These are phyloP conservation scores for Pseudonectria foliicola DNA, from an alignment of 2,329 filamentous ascomycete genomes.

Conservation along the genomic window DNA sequence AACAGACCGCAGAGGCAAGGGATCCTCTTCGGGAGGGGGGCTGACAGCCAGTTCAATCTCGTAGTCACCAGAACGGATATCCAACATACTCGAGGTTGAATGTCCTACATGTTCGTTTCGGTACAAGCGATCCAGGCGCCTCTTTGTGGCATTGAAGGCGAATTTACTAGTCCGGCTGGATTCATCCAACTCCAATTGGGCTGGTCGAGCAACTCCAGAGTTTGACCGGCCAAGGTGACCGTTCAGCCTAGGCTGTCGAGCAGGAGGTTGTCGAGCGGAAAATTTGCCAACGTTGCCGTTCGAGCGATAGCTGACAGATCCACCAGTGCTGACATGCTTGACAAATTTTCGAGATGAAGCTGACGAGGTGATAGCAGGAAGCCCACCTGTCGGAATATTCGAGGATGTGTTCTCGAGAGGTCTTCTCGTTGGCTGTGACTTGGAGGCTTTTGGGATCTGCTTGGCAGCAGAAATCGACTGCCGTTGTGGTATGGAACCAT, in stretches of 20 bases:
- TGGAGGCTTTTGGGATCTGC: slow-evolving; percentile 7
- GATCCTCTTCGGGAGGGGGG: slow-evolving; percentile 18
- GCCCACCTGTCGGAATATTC: slow-evolving; percentile 11
- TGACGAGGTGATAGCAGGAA: neutral
- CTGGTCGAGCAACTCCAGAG: slow-evolving; percentile 34
- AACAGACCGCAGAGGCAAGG: slow-evolving; percentile 13
- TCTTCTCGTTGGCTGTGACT: slow-evolving; percentile 5
- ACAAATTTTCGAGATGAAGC: slow-evolving; percentile 20
- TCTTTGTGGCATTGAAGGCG: slow-evolving; percentile 46
- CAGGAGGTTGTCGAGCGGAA: slow-evolving; percentile 1
- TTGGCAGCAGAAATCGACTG: slow-evolving; percentile 23
- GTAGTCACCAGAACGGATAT: slow-evolving; percentile 6
- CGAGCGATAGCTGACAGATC: slow-evolving; percentile 20
- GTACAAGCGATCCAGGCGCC: slow-evolving; percentile 48
- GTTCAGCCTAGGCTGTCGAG: slow-evolving; percentile 3
- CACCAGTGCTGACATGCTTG: slow-evolving; percentile 21
- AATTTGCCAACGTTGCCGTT: slow-evolving; percentile 1
- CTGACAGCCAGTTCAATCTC: slow-evolving; percentile 13
- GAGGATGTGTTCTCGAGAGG: slow-evolving; percentile 17
- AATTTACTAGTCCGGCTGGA: slow-evolving; percentile 25
- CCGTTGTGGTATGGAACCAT: slow-evolving; percentile 42
- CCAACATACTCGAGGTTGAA: slow-evolving; percentile 12
- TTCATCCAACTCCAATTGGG: slow-evolving; percentile 48
- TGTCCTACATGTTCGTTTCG: slow-evolving; percentile 29
- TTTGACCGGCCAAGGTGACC: slow-evolving; percentile 5